Conservation (phyloP, 345 rosid genomes). For the Corymbia maculata region DNA sequence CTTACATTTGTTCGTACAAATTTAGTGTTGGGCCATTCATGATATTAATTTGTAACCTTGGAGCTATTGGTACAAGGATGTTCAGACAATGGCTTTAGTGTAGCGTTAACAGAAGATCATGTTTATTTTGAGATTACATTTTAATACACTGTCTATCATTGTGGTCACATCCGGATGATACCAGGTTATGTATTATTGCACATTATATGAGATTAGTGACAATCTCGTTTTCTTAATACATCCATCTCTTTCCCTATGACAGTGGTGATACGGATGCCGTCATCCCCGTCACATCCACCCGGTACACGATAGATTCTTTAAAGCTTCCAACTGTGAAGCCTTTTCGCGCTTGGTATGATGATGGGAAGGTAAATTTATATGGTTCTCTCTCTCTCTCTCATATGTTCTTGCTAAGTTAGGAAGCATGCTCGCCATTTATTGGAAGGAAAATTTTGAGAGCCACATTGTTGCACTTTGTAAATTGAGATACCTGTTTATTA, state of each 20-base stretch:
- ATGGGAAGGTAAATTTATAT: constrained; percentile 53
- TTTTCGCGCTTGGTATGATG: constrained; percentile 76
- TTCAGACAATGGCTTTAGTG: background rate
- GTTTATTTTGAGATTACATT: background rate
- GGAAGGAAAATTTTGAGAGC: background rate
- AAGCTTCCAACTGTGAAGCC: constrained; percentile 54
- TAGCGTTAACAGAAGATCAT: background rate
- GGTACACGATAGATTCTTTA: constrained; percentile 76
- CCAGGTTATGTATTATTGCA: background rate
- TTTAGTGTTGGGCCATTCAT: background rate
- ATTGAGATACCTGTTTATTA: background rate
- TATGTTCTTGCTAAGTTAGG: background rate
- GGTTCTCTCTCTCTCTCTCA: background rate
- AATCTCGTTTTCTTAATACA: background rate
- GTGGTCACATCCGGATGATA: background rate
- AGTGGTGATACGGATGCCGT: constrained; percentile 92
- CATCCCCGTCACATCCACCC: constrained; percentile 84
- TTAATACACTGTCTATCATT: background rate
- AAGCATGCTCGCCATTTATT: background rate
- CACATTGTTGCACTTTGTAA: background rate
- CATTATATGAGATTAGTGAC: background rate
- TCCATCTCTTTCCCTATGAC: background rate
- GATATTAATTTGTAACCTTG: background rate
- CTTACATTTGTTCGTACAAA: background rate
- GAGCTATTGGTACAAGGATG: background rate